Base-by-base conservation (phyloP, 495 filamentous ascomycete genomes). In the Lasiosphaeria miniovina region DNA sequence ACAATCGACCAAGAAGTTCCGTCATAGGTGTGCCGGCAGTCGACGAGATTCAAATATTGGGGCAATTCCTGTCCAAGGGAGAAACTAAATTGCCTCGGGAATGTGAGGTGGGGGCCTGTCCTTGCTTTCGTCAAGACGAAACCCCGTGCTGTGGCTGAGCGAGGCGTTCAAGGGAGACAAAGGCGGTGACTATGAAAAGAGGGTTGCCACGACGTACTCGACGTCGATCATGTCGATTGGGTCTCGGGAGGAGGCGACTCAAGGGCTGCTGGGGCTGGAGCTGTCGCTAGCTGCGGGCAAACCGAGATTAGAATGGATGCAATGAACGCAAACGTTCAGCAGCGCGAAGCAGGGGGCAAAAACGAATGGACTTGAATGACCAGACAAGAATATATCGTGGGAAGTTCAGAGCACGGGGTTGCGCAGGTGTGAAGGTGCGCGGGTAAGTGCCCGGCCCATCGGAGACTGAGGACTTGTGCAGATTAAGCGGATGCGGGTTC, bases 381-480 rank as follows among this genome's bases (percentile, higher is more conserved):
- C n/a, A 36, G 6, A 0, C 32, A 52, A 50, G 11, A 46, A 49
- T 36, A 55, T 58, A 61, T 54, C 57, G n/a, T 7, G 9, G 12
- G 54, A 32, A 49, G n/a, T 52, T 41, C 32, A 58, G 57, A 54
- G 61, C 61, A 61, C 52, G 52, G 59, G 51, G 54, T 58, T 52
- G 59, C 52, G 61, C 52, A 61, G 58, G 36, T 12, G 49, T 50
- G 40, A 48, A 52, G 59, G 64, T 62, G 63, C 62, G 60, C 63
- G 65, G 63, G 55, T 65, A 63, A 66, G 66, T 67, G 66, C 53
- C 66, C 70, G 70, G 70, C 68, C 65, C 67, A 62, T 69, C 62
- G 62, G 61, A 64, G 69, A 55, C 66, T 61, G 57, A 61, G 58
- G 66, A 45, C 43, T 65, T 57, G 67, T 64, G 65, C 55, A 71